Conservation (phyloP, 352 stramenopile species). For the Elongisporangium anandrum region DNA sequence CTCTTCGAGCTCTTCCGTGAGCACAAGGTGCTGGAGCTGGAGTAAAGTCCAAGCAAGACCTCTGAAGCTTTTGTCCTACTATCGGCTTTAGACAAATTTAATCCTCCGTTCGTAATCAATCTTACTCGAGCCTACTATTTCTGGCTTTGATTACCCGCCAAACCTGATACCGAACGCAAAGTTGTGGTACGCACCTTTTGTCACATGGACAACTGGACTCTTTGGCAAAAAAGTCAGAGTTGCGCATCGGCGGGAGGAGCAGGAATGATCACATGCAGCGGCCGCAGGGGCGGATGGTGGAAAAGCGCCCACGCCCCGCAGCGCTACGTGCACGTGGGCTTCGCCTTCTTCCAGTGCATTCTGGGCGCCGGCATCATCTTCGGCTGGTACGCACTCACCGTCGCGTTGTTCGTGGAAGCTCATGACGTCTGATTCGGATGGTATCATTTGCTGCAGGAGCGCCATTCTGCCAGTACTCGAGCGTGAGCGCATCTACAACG, state of each 20-base stretch:
- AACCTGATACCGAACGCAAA: neutral
- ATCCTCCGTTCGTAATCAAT: neutral
- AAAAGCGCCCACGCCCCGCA: conserved; percentile 5
- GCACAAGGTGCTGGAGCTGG: conserved; percentile 10
- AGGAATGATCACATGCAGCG: neutral
- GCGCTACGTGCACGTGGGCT: conserved; percentile 38
- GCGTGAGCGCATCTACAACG: conserved; percentile 50
- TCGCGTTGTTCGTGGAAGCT: neutral
- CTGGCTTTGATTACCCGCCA: neutral
- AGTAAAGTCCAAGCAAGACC: neutral
- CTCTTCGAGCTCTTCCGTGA: conserved; percentile 61
- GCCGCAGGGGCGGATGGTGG: neutral
- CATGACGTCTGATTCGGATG: conserved; percentile 4
- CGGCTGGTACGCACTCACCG: conserved; percentile 44
- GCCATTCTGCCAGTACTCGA: conserved; percentile 56
- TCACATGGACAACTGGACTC: neutral
- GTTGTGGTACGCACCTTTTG: neutral
- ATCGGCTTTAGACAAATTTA: neutral
- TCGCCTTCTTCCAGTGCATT: conserved; percentile 64
- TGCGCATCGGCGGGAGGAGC: neutral
- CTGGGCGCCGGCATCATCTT: conserved; percentile 58
- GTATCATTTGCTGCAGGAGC: conserved; percentile 26
- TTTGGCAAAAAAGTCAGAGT: neutral
- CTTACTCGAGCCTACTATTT: neutral
- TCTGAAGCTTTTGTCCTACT: neutral